Evolutionary conservation across 768 basidiomycete species (phyloP).

Genomic region (Rickenella mellea): DNA sequence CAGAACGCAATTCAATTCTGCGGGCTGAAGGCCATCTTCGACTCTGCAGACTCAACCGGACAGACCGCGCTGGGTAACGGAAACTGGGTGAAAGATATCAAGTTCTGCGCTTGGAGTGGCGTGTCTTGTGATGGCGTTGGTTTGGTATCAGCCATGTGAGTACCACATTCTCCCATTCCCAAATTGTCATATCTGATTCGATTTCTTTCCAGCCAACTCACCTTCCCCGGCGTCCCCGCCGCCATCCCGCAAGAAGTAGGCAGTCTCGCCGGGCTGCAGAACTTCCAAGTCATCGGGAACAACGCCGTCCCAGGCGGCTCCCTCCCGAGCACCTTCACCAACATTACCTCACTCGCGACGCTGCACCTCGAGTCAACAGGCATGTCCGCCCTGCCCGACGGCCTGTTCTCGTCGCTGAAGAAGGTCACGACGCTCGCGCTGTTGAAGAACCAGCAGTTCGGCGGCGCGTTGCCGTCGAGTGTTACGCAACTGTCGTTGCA

Average conservation of each 20-base stretch:
- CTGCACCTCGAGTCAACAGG: constrained; percentile 33
- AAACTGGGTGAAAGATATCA: constrained; percentile 35
- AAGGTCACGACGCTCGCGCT: constrained; percentile 26
- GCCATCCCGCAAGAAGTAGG: constrained; percentile 32
- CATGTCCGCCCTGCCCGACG: constrained; percentile 24
- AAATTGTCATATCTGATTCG: constrained; percentile 2
- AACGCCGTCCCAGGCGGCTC: constrained; percentile 34
- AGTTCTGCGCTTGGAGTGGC: constrained; percentile 39
- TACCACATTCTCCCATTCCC: not conserved
- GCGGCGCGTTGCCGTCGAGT: constrained; percentile 25
- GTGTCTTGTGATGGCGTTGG: constrained; percentile 33
- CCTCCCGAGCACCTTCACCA: constrained; percentile 28
- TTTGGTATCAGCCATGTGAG: constrained; percentile 31
- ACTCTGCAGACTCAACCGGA: constrained; percentile 24
- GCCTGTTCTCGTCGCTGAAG: constrained; percentile 23
- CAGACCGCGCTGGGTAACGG: constrained; percentile 29
- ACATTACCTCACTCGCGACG: constrained; percentile 26
- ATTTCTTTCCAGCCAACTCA: constrained; percentile 21
- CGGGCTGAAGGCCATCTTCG: constrained; percentile 33
- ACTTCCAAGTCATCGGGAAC: constrained; percentile 31
- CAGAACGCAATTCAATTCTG: constrained; percentile 37
- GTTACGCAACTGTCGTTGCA: constrained; percentile 23
- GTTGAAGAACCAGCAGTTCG: constrained; percentile 31
- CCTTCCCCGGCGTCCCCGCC: constrained; percentile 38
- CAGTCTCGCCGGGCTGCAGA: constrained; percentile 26